Base-by-base conservation (phyloP, 2,329 filamentous ascomycete species). In the Orbilia javanica region DNA sequence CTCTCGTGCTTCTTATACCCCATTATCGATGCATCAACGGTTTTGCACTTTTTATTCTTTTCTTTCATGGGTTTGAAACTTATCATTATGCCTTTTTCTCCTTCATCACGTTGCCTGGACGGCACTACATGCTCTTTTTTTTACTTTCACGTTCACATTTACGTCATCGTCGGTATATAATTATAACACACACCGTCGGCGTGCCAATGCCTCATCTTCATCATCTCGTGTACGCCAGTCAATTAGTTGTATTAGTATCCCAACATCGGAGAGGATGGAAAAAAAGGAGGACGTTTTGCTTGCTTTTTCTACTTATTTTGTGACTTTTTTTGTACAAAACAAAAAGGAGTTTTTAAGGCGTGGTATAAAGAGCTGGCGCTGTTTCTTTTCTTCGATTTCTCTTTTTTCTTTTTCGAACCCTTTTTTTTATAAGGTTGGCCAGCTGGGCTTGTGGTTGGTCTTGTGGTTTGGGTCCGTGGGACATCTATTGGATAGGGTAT, bases 311-410 rank as follows among this genome's bases (percentile, higher is more conserved):
- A 31, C 36, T 34, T 57, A 57, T 31, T 22, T 11, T 34, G 13
- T 46, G n/a, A n/a, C n/a, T 46, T 34, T 55, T 31, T 29, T 29
- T 57, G 31, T 68, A 50, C 60, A 57, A 36, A 68, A 68, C 55
- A 53, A 39, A n/a, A 57, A 53, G 65, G 50, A 57, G 50, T 68
- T 57, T 46, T 60, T 60, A 15, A 15, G 64, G 48, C 20, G 63
- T 57, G 50, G 42, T 67, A 46, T 68, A 68, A 57, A 66, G 42
- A 68, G 53, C 18, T 42, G 53, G 53, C 39, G 65, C 48, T 31
- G 48, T 60, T 39, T 31, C 29, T 25, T 55, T 55, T 52, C 20
- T 50, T 29, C 18, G 10, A 46, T 10, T 27, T 22, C 13, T 13
- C 36, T 34, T 22, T 29, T 25, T 42, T 46, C n/a, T 18, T 48